Base-by-base conservation (phyloP, 495 filamentous ascomycete genomes). In the Neurospora sublineolata region DNA sequence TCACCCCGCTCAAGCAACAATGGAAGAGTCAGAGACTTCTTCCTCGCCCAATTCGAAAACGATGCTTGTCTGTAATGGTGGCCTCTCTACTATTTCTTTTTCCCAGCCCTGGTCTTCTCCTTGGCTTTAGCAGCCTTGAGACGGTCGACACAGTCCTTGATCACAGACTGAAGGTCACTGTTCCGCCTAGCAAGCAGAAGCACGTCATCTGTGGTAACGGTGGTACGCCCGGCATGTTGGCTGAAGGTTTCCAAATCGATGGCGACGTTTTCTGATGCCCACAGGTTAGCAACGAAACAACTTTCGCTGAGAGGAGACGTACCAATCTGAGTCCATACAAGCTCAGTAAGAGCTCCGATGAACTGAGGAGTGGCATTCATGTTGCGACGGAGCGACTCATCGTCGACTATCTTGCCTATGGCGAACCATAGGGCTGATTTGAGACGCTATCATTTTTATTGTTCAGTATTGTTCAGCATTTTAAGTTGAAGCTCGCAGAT, bases 381-480 rank as follows among this genome's bases (percentile, higher is more conserved):
- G 76, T 91, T 90, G 14, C 91, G 84, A 33, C 85, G 84, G 41
- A 95, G 81, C 37, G 89, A 91, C 78, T 97, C 93, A 73, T 94
- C 89, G 79, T 97, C 94, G 64, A 97, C 91, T 67, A 93, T 93
- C 78, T 93, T 91, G 77, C 94, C 94, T 72, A 97, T 89, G 27
- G 88, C 86, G 79, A 91, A 92, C 94, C 94, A 98, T n/a, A 99
- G 87, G 39, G 93, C 92, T 68, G 93, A 89, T 87, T 99, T 99
- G 71, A 97, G 86, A 73, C 90, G 90, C 93, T 97, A 39, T 8
- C 64, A 7, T 33, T 60, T 12, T 4, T 0, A 7, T 33, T 60
- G 23, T 1, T 60, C 14, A 60, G 27, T 0, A 7, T 33, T 60
- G 23, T 1, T 60, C 14, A 60, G 27, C 2, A 30, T 33, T 6